These are phyloP conservation scores for Eustoma russellianum DNA, from an alignment of 257 asterid genomes.

Conservation along the genomic window DNA sequence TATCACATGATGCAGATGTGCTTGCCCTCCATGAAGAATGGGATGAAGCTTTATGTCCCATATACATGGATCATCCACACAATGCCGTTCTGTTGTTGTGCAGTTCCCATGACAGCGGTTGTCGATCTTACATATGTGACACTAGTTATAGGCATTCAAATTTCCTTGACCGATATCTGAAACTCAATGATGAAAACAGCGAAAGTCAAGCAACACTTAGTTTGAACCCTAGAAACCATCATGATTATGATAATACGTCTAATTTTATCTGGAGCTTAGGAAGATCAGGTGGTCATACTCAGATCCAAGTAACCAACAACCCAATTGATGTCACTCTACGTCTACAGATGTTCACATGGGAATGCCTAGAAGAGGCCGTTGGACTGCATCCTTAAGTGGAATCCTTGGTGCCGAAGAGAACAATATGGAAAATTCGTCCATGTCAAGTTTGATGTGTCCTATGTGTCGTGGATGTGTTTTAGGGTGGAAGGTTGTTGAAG, in stretches of 20 bases:
- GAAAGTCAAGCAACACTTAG: constrained; percentile 18
- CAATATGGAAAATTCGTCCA: constrained; percentile 19
- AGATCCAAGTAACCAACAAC: constrained; percentile 9
- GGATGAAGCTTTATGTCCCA: constrained; percentile 90
- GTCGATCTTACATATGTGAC: constrained; percentile 83
- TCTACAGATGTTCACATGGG: constrained; percentile 12
- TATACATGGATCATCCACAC: constrained; percentile 84
- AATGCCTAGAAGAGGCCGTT: too few relatives aligned
- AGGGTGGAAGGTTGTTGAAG: constrained; percentile 81
- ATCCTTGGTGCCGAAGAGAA: constrained; percentile 24
- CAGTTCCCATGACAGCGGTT: constrained; percentile 78
- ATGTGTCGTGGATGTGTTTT: constrained; percentile 70
- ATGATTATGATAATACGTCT: constrained; percentile 9
- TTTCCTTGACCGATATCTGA: constrained; percentile 79
- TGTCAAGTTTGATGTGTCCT: constrained; percentile 59
- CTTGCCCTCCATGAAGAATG: constrained; percentile 64
- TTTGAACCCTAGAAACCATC: constrained; percentile 15
- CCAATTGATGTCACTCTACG: constrained; percentile 5
- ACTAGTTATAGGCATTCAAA: constrained; percentile 90
- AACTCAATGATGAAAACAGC: constrained; percentile 44
- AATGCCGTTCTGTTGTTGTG: constrained; percentile 87
- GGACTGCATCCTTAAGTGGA: too few relatives aligned
- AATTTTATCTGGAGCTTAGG: constrained; percentile 17
- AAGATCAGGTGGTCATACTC: constrained; percentile 15
- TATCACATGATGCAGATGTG: constrained; percentile 57